A percentile compares a stretch with the other conserved stretches of the same genome.
Evolutionary conservation across 352 stramenopile species (phyloP).

Genomic region (Phytophthora quininea): DNA sequence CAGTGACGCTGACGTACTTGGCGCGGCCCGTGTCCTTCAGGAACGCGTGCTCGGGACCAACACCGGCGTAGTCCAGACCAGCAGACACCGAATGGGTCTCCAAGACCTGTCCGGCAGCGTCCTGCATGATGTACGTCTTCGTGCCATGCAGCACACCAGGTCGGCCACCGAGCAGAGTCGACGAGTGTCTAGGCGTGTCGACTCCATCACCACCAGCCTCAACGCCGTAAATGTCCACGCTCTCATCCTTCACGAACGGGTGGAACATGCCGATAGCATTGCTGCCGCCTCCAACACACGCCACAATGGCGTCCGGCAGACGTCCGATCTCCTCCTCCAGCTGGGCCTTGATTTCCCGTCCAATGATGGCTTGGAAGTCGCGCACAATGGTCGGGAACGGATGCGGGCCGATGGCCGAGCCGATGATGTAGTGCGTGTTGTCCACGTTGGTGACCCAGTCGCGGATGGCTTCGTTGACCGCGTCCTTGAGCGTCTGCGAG

Average conservation of each 20-base stretch:
- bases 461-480: conserved; percentile 98
- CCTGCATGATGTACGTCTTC: conserved; percentile 98
- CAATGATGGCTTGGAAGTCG: conserved; percentile 98
- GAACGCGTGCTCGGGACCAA: conserved; percentile 97
- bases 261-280: conserved; percentile 99
- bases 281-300: conserved; percentile 97
- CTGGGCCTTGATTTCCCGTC: conserved; percentile 93
- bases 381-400: conserved; percentile 98
- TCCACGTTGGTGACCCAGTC: conserved; percentile 99
- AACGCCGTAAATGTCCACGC: conserved; percentile 95
- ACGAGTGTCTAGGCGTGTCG: conserved; percentile 91
- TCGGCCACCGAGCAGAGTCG: conserved; percentile 93
- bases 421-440: conserved; percentile 99
- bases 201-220: conserved; percentile 96
- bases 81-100: conserved; percentile 96
- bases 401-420: conserved; percentile 97
- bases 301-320: conserved; percentile 96
- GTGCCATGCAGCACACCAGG: conserved; percentile 97
- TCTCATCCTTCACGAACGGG: conserved; percentile 94
- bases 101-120: conserved; percentile 93
- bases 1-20: conserved; percentile 96
- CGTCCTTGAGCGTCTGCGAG: conserved; percentile 97
- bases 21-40: conserved; percentile 96
- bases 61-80: conserved; percentile 97
- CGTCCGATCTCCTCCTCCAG: conserved; percentile 95